Evolutionary conservation across 495 filamentous ascomycete species (phyloP).

Genomic region (Aspergillus affinis): DNA sequence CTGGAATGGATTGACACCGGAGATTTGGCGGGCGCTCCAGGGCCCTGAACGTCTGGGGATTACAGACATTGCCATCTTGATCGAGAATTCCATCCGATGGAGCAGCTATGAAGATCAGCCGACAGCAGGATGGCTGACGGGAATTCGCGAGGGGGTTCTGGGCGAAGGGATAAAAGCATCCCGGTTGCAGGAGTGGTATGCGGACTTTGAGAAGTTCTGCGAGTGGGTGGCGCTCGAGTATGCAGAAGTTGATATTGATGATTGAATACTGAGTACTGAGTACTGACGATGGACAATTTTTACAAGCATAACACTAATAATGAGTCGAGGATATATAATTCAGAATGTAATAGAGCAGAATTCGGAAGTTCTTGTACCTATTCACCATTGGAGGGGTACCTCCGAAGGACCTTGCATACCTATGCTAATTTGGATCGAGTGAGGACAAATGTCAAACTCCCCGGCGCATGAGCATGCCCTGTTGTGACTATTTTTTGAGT

Average conservation of each 20-base stretch:
- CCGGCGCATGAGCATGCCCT: too few relatives aligned
- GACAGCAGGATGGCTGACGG: conserved; percentile 64
- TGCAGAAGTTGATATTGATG: conserved; percentile 57
- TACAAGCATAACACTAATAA: background rate
- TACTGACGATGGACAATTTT: conserved; percentile 2
- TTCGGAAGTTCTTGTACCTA: too few relatives aligned
- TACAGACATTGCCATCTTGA: conserved; percentile 68
- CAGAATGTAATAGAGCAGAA: too few relatives aligned
- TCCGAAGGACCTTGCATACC: too few relatives aligned
- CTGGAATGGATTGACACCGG: conserved; percentile 73
- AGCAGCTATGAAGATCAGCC: conserved; percentile 81
- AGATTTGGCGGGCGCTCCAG: conserved; percentile 90
- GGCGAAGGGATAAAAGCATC: conserved; percentile 72
- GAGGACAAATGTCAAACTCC: too few relatives aligned
- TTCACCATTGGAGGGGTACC: too few relatives aligned
- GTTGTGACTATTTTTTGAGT: too few relatives aligned
- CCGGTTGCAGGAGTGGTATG: conserved; percentile 72
- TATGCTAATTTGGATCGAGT: too few relatives aligned
- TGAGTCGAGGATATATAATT: too few relatives aligned
- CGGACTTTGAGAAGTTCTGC: conserved; percentile 87
- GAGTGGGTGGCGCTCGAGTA: conserved; percentile 84
- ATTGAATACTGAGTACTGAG: conserved; percentile 12
- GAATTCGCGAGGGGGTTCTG: conserved; percentile 68
- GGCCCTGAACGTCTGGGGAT: conserved; percentile 83
- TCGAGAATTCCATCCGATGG: conserved; percentile 90